A percentile compares a stretch with the other conserved stretches of the same genome.
Conservation (phyloP, 2,329 filamentous ascomycete genomes). For the Penicillium polonicum region DNA sequence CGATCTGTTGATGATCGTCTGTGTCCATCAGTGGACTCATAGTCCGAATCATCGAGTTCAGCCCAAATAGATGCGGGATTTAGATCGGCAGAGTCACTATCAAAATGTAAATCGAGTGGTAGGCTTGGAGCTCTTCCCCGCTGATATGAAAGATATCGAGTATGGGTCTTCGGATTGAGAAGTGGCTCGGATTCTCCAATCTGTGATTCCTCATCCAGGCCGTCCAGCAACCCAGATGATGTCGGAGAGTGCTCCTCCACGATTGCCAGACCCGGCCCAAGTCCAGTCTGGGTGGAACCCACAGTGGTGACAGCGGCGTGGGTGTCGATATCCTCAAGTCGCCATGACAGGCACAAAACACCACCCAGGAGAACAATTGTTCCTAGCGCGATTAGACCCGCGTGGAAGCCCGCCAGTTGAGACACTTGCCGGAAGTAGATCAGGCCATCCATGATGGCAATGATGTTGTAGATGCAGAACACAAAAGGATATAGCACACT, state of each 20-base stretch:
- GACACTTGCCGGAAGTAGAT: conserved; percentile 94
- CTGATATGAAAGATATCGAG: conserved; percentile 31
- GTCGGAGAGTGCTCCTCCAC: conserved; percentile 56
- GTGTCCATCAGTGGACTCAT: conserved; percentile 22
- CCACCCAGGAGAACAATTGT: conserved; percentile 82
- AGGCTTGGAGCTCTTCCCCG: conserved; percentile 38
- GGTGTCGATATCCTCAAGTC: conserved; percentile 66
- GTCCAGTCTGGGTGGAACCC: conserved; percentile 62
- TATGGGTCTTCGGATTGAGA: conserved; percentile 26
- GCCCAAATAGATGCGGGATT: conserved; percentile 84
- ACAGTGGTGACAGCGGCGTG: conserved; percentile 36
- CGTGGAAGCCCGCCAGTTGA: conserved; percentile 71
- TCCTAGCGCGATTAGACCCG: conserved; percentile 71
- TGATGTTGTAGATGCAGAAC: conserved; percentile 99
- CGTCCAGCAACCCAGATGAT: conserved; percentile 25
- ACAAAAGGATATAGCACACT: conserved; percentile 95
- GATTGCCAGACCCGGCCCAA: conserved; percentile 80
- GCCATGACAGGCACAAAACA: conserved; percentile 90
- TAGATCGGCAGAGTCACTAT: conserved; percentile 53
- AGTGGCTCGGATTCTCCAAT: conserved; percentile 43
- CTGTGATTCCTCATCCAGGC: conserved; percentile 39
- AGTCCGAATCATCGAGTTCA: conserved; percentile 74
- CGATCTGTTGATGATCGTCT: conserved; percentile 17
- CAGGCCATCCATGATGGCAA: conserved; percentile 92
- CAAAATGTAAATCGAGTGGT: conserved; percentile 29